These are phyloP conservation scores for Geosmithia putterillii DNA, from an alignment of 2,329 filamentous ascomycete species.

Conservation along the genomic window DNA sequence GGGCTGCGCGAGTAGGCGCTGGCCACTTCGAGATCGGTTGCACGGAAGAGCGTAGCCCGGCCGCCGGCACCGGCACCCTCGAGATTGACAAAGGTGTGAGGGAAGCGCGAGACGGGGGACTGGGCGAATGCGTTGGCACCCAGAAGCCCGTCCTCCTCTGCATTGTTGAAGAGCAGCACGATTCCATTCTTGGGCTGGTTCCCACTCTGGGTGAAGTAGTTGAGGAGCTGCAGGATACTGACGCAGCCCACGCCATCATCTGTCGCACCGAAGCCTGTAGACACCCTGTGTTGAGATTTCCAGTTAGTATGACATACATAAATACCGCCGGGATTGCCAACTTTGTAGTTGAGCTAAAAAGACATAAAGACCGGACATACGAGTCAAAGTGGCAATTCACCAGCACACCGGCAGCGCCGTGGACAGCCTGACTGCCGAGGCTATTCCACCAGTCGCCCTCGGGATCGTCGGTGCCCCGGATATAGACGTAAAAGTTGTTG, in stretches of 20 bases:
- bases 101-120: slow-evolving; percentile 67
- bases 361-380: slow-evolving; percentile 23
- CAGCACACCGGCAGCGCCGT: slow-evolving; percentile 63
- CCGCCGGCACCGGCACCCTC: slow-evolving; percentile 92
- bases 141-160: slow-evolving; percentile 85
- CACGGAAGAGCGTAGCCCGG: slow-evolving; percentile 74
- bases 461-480: slow-evolving; percentile 68
- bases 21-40: slow-evolving; percentile 78
- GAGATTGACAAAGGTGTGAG: slow-evolving; percentile 84
- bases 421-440: slow-evolving; percentile 27
- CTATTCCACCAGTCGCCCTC: slow-evolving; percentile 59
- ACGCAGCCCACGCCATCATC: slow-evolving; percentile 88
- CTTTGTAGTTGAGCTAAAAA: too few relatives aligned
- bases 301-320: slow-evolving; percentile 1
- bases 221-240: slow-evolving; percentile 73
- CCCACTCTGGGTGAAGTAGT: slow-evolving; percentile 64
- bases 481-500: slow-evolving; percentile 84
- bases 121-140: slow-evolving; percentile 77
- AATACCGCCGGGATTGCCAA: too few relatives aligned
- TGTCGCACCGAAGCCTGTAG: slow-evolving; percentile 84
- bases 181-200: slow-evolving; percentile 70
- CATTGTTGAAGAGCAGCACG: slow-evolving; percentile 83
- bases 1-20: slow-evolving; percentile 58
- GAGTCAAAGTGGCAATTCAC: slow-evolving; percentile 92
- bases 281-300: slow-evolving; percentile 45